Evolutionary conservation across 805 yeast species (phyloP), one percentile per base, ranked within the genome.

Genomic region (Debaryomyces castellii): DNA sequence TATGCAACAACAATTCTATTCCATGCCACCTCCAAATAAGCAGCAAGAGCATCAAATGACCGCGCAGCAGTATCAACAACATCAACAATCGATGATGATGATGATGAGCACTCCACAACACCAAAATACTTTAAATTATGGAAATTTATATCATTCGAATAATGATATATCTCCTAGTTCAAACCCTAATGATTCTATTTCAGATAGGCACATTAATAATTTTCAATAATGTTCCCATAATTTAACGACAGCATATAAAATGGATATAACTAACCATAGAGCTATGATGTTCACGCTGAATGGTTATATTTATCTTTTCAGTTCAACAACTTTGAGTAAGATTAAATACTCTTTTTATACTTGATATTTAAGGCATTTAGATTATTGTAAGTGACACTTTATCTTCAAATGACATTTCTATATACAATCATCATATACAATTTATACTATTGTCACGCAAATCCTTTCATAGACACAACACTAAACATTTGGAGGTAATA

Each of bases 401-500:
- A 27, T 23, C 23, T n/a, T 25, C 27, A 39, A 30, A 25, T 30
- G 24, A 32, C 9, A 25, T 39, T 40, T 16, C 16, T 34, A 34
- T 33, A 28, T 41, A 25, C 38, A 16, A 8, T 49, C 16, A 14
- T 30, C 20, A 17, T 14, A 14, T n/a, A 30, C 20, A 30, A 30
- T n/a, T 30, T 30, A 14, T 30, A 5, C 18, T 14, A 28, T 28
- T 12, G n/a, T 12, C 6, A 11, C 14, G 16, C 16, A 30, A 30
- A 14, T 4, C n/a, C n/a, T n/a, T 14, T 14, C 18, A 16, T 25
- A 10, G 4, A 20, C 12, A 20, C 6, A 9, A 7, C 11, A 22
- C 27, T 63, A 80, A 50, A 81, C 62, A 50, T 83, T 78, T 3
- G 92, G 87, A 18, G 95, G 89, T 36, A 89, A 67, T 40, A 88